Evolutionary conservation across 1,284 basidiomycete genomes (phyloP).

Genomic region (Malassezia sp.): DNA sequence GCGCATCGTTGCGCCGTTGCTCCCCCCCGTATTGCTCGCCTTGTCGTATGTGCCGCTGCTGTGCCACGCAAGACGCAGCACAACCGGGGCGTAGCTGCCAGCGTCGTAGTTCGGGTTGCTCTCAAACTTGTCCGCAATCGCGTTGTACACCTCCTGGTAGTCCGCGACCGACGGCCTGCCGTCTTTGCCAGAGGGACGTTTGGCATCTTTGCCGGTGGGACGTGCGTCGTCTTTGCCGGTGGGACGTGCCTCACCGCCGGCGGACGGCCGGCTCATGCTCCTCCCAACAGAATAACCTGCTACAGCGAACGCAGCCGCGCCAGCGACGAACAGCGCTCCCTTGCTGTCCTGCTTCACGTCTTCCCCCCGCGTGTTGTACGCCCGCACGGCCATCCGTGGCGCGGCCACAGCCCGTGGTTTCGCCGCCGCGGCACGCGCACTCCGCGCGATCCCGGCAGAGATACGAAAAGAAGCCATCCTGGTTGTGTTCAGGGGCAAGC

Average conservation of each 20-base stretch:
- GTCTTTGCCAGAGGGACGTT: constrained; percentile 20
- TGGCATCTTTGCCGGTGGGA: constrained; percentile 20
- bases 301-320: constrained; percentile 18
- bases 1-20: constrained; percentile 49
- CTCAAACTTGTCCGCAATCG: constrained; percentile 37
- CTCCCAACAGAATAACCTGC: too few species aligned
- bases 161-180: too few species aligned
- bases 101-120: constrained; percentile 40
- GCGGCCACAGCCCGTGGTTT: constrained; percentile 17
- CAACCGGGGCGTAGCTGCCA: constrained; percentile 40
- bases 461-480: constrained; percentile 27
- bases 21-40: constrained; percentile 50
- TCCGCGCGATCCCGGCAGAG: constrained; percentile 24
- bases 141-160: constrained; percentile 45
- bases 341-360: neutral
- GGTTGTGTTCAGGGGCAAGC: too few species aligned
- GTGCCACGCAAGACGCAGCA: constrained; percentile 45
- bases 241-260: constrained; percentile 19
- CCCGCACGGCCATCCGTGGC: constrained; percentile 10
- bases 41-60: constrained; percentile 44
- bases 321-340: constrained; percentile 9
- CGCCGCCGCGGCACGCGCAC: constrained; percentile 19
- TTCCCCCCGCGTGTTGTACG: constrained; percentile 18
- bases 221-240: constrained; percentile 20
- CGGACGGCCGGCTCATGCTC: constrained; percentile 22